These are phyloP conservation scores for Pythium utonaiense DNA, from an alignment of 352 stramenopile genomes.

Conservation along the genomic window DNA sequence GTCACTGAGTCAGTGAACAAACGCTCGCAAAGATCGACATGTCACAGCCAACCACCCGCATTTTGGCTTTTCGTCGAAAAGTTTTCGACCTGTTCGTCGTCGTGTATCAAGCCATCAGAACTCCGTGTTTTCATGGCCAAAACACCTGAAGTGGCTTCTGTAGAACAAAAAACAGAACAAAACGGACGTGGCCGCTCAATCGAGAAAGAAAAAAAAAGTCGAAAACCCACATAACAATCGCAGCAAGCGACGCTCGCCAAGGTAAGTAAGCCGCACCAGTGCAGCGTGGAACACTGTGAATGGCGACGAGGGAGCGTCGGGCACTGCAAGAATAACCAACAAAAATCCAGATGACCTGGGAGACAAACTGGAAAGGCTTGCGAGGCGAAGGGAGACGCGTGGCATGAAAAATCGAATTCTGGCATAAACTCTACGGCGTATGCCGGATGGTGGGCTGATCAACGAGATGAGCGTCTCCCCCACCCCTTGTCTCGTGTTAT, in stretches of 20 bases:
- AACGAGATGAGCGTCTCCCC: background rate
- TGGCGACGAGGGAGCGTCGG: too few relatives aligned
- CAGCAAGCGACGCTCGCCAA: too few relatives aligned
- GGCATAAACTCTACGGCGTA: background rate
- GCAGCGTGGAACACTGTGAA: too few relatives aligned
- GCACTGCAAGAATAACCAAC: too few relatives aligned
- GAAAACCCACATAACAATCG: background rate
- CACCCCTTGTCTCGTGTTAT: background rate
- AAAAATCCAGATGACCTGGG: too few relatives aligned
- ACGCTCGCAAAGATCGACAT: background rate
- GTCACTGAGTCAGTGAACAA: too few relatives aligned
- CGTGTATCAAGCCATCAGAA: background rate
- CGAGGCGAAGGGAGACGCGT: background rate
- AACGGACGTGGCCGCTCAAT: background rate
- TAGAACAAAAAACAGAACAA: conserved; percentile 1
- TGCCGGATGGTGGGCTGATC: background rate
- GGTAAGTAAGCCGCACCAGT: too few relatives aligned
- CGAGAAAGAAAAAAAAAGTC: background rate
- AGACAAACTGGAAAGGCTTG: too few relatives aligned
- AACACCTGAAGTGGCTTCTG: background rate
- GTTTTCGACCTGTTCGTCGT: background rate
- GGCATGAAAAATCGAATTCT: background rate
- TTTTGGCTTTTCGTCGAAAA: too few relatives aligned
- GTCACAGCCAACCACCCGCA: background rate
- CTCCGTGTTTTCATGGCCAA: background rate